Base-by-base conservation (phyloP, 805 yeast genomes). In the Yarrowia hollandica region DNA sequence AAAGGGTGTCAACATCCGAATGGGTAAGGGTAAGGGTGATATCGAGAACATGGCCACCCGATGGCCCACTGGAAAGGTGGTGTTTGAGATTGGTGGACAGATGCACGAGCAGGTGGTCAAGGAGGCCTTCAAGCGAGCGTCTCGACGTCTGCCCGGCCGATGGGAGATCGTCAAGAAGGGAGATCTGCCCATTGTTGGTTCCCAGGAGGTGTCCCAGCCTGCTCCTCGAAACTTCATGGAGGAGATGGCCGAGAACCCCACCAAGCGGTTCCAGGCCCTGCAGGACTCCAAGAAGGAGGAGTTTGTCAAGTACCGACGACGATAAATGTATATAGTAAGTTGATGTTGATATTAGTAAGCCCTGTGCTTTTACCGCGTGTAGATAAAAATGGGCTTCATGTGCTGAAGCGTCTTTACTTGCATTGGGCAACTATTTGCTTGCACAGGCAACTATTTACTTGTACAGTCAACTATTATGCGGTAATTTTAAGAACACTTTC, bases 11-110 rank as follows among this genome's bases (percentile, higher is more conserved):
- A 97, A 94, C 72, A 90, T 97, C 10, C 94, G 99, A 85, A 94
- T 94, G 99, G 99, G 99, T 78, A 94, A 94, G 74, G 99, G 99
- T 77, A 94, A 94, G 75, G 99, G 99, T 74, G 86, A 91, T 0
- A 92, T 94, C 70, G 96, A 90, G 68, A 94, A 90, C 76, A 94
- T 98, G 98, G 95, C 96, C 67, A 88, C 85, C 30, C 83, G 99
- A 68, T 94, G 94, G 12, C 96, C 98, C 37, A 91, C 97, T 0
- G 99, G 99, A 3, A 91, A 90, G 69, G 84, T 94, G 38, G 77
- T 91, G 19, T 90, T 91, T 69, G 99, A 94, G 75, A 83, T 91
- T 69, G 77, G 73, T 28, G 87, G 86, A 63, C 76, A 81, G 63
- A 79, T 92, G 66, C 98, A 94, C 72, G 96, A 89, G 69, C 83